Conservation (phyloP, 2,329 filamentous ascomycete species). For the Mollisiaceae sp. region DNA sequence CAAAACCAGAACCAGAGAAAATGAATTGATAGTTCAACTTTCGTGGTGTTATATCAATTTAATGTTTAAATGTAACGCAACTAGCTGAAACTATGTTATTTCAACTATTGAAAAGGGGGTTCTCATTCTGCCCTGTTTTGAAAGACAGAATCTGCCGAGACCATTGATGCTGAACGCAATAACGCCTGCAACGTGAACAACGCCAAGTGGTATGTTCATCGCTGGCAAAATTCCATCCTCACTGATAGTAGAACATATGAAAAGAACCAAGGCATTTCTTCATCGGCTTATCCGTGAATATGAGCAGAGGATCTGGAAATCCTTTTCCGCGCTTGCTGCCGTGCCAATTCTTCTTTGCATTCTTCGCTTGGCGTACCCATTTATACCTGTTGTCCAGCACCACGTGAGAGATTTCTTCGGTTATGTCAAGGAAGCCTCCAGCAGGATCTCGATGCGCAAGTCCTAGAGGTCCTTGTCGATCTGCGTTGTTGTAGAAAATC, state of each 20-base stretch:
- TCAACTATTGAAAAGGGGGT: not conserved
- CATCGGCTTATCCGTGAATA: no score
- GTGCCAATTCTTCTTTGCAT: not conserved
- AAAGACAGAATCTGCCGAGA: constrained; percentile 8
- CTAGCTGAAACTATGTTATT: not conserved
- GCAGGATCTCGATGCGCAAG: not conserved
- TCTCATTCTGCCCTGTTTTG: not conserved
- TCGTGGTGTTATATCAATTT: not conserved
- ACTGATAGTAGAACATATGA: no score
- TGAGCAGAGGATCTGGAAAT: not conserved
- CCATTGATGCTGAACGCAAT: not conserved
- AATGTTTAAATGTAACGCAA: not conserved
- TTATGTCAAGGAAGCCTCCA: not conserved
- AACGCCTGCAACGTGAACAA: not conserved
- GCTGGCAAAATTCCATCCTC: no score
- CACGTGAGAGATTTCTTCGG: not conserved
- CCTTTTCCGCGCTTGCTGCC: not conserved
- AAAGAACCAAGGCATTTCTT: no score
- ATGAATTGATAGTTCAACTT: no score
- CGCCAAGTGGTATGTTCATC: not conserved
- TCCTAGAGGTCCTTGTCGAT: not conserved
- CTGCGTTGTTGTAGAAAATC: not conserved
- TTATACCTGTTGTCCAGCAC: not conserved
- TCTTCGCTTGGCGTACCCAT: not conserved
- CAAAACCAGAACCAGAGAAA: no score